These are phyloP conservation scores for Forsythia suspensa DNA, from an alignment of 257 asterid species.

Conservation along the genomic window DNA sequence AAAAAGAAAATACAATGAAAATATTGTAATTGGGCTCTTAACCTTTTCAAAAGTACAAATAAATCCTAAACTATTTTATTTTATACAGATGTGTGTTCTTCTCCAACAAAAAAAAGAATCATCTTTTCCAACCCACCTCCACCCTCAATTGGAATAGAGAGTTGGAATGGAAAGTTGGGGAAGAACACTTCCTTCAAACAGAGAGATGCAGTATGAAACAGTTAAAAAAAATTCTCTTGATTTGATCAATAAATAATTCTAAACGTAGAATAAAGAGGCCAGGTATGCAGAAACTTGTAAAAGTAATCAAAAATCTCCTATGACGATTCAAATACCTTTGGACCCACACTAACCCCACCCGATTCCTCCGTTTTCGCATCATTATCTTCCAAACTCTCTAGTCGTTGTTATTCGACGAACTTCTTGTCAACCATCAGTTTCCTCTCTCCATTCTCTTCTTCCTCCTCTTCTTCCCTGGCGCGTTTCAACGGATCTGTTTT, in stretches of 20 bases:
- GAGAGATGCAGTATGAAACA: neutral
- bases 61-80: no score
- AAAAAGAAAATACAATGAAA: no score
- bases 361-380: conserved; percentile 19
- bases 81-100: no score
- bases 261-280: conserved; percentile 32
- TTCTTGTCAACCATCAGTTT: conserved; percentile 38
- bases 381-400: neutral
- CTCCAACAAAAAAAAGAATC: no score
- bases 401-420: neutral
- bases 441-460: conserved; percentile 40
- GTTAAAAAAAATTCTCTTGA: neutral
- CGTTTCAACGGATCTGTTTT: conserved; percentile 59
- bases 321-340: conserved; percentile 62
- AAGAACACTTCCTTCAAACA: neutral
- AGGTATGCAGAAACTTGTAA: conserved; percentile 59
- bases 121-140: no score
- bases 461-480: conserved; percentile 52
- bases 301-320: conserved; percentile 76
- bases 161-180: no score
- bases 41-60: no score
- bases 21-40: no score
- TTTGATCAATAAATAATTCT: neutral
- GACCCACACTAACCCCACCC: conserved; percentile 44
- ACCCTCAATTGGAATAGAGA: no score